Conservation (phyloP, 1,284 basidiomycete genomes). For the Ceratorhiza oryzae-sativae region DNA sequence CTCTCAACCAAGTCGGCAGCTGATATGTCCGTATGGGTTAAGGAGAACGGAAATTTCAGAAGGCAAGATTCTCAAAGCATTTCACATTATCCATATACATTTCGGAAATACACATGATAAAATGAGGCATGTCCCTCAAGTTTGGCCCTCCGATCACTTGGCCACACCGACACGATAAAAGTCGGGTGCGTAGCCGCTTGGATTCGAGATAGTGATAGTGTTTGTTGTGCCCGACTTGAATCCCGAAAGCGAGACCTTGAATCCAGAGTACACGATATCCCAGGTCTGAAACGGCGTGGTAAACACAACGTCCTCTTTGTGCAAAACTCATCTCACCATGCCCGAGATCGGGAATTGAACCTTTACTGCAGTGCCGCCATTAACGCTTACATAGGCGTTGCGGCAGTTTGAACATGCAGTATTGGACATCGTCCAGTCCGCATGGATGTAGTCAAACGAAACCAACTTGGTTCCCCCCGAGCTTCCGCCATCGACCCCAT, state of each 20-base stretch:
- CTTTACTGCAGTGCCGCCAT: conserved; percentile 55
- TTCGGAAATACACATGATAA: conserved; percentile 43
- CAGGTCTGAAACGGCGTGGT: conserved; percentile 49
- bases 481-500: conserved; percentile 54
- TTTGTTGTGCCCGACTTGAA: conserved; percentile 56
- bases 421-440: conserved; percentile 55
- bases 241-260: conserved; percentile 54
- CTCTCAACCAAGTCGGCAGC: conserved; percentile 53
- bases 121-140: too few species aligned
- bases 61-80: neutral
- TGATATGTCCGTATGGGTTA: conserved; percentile 21
- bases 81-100: too few species aligned
- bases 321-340: conserved; percentile 51
- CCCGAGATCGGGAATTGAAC: conserved; percentile 59
- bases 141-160: too few species aligned
- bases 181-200: conserved; percentile 52
- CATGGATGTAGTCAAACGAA: conserved; percentile 59
- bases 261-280: conserved; percentile 56
- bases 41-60: too few species aligned
- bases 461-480: conserved; percentile 56
- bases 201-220: conserved; percentile 56
- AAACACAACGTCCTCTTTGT: neutral
- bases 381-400: conserved; percentile 57
- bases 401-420: conserved; percentile 59
- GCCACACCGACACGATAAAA: conserved; percentile 55